Evolutionary conservation across 306 rosid genomes (phyloP), one percentile per base, ranked within the genome.

Genomic region (Cucurbita pepo): DNA sequence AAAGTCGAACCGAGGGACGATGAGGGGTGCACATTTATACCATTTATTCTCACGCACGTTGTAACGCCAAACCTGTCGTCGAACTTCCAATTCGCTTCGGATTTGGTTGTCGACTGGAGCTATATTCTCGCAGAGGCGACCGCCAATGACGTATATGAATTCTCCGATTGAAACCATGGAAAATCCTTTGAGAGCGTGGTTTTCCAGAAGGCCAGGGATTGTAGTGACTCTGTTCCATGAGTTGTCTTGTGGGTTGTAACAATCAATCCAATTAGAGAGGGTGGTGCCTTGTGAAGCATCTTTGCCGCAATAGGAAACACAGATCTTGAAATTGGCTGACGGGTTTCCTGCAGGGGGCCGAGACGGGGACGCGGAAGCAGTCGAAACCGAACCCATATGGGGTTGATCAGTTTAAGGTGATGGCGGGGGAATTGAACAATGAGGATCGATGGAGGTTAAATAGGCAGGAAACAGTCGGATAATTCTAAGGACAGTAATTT

Each of bases 181-280:
- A 30, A 81, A 81, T 0, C 82, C 82, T n/a, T 81, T 81, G 5
- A 81, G 56, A 34, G 76, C 77, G 10, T 77, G 79, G 56, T 81
- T 78, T 18, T 74, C 71, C 1, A 21, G 1, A 10, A 81, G 77
- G 0, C 75, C 77, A 1, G 85, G 81, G 47, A 81, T 48, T 5
- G 55, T 36, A 9, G 47, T 71, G 30, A 81, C 48, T 9, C 74
- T 70, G 5, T 19, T 44, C 82, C 85, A 78, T 55, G 75, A 22
- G 22, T 81, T 62, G 34, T 60, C 57, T 25, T 58, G 76, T n/a
- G 81, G 81, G 19, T 54, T 40, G 72, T 77, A 81, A 59, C 69
- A 75, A 13, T 66, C 78, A 8, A 81, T 56, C 81, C 81, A 77
- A 9, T 81, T 81, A 3, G 80, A 63, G 50, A 55, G 18, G 60